Base-by-base conservation (phyloP, 1,139 yeast genomes). In the Debaryomyces robertsiae region DNA sequence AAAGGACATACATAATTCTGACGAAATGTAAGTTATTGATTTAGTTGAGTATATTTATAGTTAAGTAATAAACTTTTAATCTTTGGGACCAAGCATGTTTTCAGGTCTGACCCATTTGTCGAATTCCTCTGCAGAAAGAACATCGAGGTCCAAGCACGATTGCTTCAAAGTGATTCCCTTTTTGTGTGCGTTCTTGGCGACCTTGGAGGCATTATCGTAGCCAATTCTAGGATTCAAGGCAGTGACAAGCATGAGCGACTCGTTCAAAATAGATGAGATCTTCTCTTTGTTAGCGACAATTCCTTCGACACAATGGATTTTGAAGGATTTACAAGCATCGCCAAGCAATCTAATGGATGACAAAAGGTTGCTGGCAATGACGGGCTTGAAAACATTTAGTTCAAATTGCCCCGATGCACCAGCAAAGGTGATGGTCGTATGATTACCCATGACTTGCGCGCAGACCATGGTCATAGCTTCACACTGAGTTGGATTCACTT, bases 381-480 rank as follows among this genome's bases (percentile, higher is more conserved):
- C 88, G 38, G 97, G 97, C 76, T 90, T 90, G 81, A 87, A 90
- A 31, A 90, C 96, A 68, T 90, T 90, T 63, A 90, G 79, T 74
- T 90, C 97, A 55, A 90, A 90, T 70, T 90, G 96, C 51, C 97
- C 97, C 29, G 94, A 85, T 27, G 96, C 96, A 55, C 96, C 96
- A 22, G 95, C 91, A 62, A 85, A 87, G 25, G 96, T 88, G 69
- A 90, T 85, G 50, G 95, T 78, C 39, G 94, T 69, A 69, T 90
- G 83, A 79, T 90, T 90, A 62, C 97, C 97, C 66, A 90, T 84
- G 30, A 90, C 96, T 73, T 90, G 97, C 44, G 90, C 79, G 63
- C 95, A 87, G 44, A 89, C 94, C 94, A 90, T 91, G 47, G 96
- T 90, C 67, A 90, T 70, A 40, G 97, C 97, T 74, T 90, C 97